Evolutionary conservation across 2,329 filamentous ascomycete species (phyloP), one percentile per base, ranked within the genome.

Genomic region (Corynespora cassiicola): DNA sequence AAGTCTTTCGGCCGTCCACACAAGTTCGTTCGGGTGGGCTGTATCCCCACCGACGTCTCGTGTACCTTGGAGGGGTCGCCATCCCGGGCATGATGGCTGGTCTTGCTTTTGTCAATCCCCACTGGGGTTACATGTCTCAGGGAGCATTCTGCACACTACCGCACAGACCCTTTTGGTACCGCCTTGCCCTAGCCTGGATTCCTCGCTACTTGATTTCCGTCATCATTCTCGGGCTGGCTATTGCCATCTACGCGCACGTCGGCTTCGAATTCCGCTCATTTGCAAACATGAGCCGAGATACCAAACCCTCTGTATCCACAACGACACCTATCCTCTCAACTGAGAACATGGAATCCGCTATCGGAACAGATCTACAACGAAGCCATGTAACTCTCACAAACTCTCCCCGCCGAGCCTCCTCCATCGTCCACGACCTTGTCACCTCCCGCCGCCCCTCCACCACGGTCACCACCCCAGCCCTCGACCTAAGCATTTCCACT

Each of bases 111-210:
- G 58, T 84, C 52, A 79, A 81, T 41, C 68, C 71, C 5, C 62
- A 65, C 2, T 58, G 65, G 2, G 81, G 75, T 2, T 90, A 86
- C 56, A 69, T 79, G 28, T 80, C 83, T 15, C 77, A 81, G 31
- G 85, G 84, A 2, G 79, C 82, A 14, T 86, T 84, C 53, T 92
- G 88, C 63, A 85, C 85, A 46, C 72, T 91, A 3, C 85, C 87
- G 0, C 71, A 80, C 11, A 74, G 79, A 3, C 84, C 85, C 0
- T 76, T 77, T 44, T 91, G 87, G 88, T 85, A 85, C 47, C 76
- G 83, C 27, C 70, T 85, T 11, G 82, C 79, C 0, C 71, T 91
- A 2, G 79, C 80, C 40, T 92, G 88, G 87, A 76, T 87, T 6
- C 88, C 87, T 22, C 78, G 87, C 32, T 90, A 90, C 48, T 50